Evolutionary conservation across 2,329 filamentous ascomycete genomes (phyloP).

Genomic region (Aspergillus flavus): DNA sequence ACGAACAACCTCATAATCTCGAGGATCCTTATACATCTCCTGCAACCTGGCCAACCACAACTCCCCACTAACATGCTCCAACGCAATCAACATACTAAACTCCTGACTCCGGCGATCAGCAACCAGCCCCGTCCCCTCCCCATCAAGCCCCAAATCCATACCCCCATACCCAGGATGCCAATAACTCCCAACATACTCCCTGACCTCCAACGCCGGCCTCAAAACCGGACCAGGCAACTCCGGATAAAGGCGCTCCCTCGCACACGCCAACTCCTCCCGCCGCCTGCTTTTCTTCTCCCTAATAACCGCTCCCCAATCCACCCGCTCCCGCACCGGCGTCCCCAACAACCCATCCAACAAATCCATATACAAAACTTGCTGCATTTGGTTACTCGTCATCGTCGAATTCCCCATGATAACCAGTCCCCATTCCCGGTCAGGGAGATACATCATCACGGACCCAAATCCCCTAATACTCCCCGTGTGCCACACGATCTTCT

Average conservation of each 20-base stretch:
- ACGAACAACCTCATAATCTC: neutral
- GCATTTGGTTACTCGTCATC: neutral
- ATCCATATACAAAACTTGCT: neutral
- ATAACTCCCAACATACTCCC: neutral
- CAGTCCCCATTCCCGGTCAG: neutral
- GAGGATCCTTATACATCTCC: neutral
- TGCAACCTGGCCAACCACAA: neutral
- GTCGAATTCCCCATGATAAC: neutral
- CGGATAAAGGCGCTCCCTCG: neutral
- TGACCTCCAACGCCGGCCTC: neutral
- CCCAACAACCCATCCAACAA: neutral
- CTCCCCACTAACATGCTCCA: neutral
- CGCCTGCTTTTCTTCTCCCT: neutral
- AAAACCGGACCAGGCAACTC: neutral
- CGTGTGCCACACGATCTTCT: neutral
- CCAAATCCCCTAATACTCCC: neutral
- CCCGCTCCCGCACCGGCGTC: neutral
- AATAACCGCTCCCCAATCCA: neutral
- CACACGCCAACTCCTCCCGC: neutral
- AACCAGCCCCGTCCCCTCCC: neutral
- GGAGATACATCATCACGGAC: neutral
- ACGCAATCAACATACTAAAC: neutral
- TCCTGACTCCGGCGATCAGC: neutral
- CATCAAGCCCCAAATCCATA: neutral
- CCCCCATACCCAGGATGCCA: neutral